Percentiles rank a stretch among this genome's conserved stretches.
Evolutionary conservation across 2,329 filamentous ascomycete genomes (phyloP).

Genomic region (Zelopaecilomyces penicillatus): DNA sequence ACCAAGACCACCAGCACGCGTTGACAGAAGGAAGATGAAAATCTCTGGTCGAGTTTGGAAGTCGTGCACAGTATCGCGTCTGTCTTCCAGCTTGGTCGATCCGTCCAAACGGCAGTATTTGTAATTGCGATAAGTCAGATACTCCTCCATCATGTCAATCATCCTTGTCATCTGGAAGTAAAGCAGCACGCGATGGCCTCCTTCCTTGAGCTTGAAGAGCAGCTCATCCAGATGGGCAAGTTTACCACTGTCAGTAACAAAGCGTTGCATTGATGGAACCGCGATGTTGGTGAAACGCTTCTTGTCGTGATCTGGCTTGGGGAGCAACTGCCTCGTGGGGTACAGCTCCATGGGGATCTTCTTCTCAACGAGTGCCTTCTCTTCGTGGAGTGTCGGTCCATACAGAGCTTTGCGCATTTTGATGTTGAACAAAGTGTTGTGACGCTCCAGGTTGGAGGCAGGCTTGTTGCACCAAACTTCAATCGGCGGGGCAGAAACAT

Average conservation of each 20-base stretch:
- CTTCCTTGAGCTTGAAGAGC: slow-evolving; percentile 81
- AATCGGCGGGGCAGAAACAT: slow-evolving; percentile 76
- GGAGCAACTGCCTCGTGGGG: slow-evolving; percentile 59
- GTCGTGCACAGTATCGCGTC: slow-evolving; percentile 90
- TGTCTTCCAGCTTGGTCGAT: slow-evolving; percentile 93
- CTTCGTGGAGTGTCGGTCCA: slow-evolving; percentile 54
- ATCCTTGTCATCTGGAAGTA: slow-evolving; percentile 99
- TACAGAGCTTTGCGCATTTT: slow-evolving; percentile 67
- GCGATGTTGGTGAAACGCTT: slow-evolving; percentile 81
- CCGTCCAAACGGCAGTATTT: slow-evolving; percentile 96
- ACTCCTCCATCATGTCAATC: slow-evolving; percentile 99
- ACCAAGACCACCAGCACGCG: slow-evolving; percentile 91
- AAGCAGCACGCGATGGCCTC: slow-evolving; percentile 83
- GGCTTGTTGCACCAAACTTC: slow-evolving; percentile 69
- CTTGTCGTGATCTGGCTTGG: slow-evolving; percentile 71
- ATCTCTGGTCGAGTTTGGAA: slow-evolving; percentile 94
- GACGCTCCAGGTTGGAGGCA: slow-evolving; percentile 55
- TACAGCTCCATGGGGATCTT: slow-evolving; percentile 59
- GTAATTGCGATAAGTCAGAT: slow-evolving; percentile 97
- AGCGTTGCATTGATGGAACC: slow-evolving; percentile 93
- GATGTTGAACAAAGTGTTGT: slow-evolving; percentile 70
- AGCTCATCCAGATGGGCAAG: slow-evolving; percentile 83
- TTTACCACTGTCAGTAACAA: slow-evolving; percentile 96
- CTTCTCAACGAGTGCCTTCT: slow-evolving; percentile 65
- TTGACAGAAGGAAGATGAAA: slow-evolving; percentile 94